These are phyloP conservation scores for Tillandsia fasciculata DNA, from an alignment of 176 grass and related monocot genomes.

Conservation along the genomic window DNA sequence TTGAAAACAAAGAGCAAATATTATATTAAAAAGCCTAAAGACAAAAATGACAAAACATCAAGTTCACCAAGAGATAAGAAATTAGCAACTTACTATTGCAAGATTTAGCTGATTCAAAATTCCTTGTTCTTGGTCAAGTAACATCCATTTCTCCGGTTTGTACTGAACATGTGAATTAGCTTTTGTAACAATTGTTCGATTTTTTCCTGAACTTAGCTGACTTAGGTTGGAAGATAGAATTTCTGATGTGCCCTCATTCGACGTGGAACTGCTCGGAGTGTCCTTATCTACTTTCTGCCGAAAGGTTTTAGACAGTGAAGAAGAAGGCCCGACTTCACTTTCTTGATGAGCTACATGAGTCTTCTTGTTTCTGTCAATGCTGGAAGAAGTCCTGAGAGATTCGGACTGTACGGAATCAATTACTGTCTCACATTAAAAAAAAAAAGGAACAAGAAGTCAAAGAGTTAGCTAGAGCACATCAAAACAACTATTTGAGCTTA, in stretches of 20 bases:
- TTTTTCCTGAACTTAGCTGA: slow-evolving; percentile 41
- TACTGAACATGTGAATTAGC: slow-evolving; percentile 43
- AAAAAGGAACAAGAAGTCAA: slow-evolving; percentile 1
- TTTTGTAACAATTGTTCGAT: slow-evolving; percentile 32
- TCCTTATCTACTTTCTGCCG: slow-evolving; percentile 16
- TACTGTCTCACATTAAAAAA: slow-evolving; percentile 31
- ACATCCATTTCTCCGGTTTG: slow-evolving; percentile 89
- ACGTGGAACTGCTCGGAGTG: slow-evolving; percentile 22
- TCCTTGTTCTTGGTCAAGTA: slow-evolving; percentile 38
- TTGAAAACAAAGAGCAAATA: slow-evolving; percentile 6
- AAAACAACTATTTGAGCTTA: slow-evolving; percentile 13
- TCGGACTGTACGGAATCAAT: slow-evolving; percentile 18
- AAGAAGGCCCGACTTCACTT: slow-evolving; percentile 26
- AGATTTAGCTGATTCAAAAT: slow-evolving; percentile 74
- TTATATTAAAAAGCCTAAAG: slow-evolving; percentile 18
- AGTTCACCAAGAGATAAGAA: slow-evolving; percentile 20
- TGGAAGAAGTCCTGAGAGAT: slow-evolving; percentile 22
- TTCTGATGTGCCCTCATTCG: slow-evolving; percentile 25
- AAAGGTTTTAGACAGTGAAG: slow-evolving; percentile 22
- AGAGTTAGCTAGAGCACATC: slow-evolving; percentile 8
- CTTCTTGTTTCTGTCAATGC: slow-evolving; percentile 37
- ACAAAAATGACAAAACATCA: slow-evolving; percentile 2
- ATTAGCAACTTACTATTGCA: slow-evolving; percentile 72
- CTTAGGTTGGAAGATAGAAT: slow-evolving; percentile 32
- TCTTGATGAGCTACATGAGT: slow-evolving; percentile 22